Percentiles rank a stretch among this genome's conserved stretches.
phyloP scores from a whole-genome alignment of 2,329 filamentous ascomycete genomes.

The Cladophialophora chaetospira region DNA sequence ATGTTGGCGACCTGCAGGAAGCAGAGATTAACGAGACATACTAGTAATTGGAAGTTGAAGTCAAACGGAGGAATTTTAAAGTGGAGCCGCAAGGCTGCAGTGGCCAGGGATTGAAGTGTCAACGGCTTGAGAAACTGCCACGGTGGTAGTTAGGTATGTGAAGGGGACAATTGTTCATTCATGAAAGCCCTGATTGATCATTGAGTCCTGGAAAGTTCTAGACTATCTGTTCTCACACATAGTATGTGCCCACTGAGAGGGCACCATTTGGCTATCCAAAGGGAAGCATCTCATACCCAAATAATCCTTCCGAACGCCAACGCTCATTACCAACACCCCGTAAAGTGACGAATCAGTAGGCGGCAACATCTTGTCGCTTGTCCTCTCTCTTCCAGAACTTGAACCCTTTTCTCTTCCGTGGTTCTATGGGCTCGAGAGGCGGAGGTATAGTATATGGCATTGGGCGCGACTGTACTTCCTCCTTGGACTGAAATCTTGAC shows the following conservation, averaged over 20 bases:
- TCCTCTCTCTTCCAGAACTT: slow-evolving; percentile 32
- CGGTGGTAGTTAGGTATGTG: no score
- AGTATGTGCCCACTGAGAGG: no score
- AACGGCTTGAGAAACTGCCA: no score
- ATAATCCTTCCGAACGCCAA: not conserved
- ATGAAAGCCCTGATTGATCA: no score
- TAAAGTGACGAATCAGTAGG: not conserved
- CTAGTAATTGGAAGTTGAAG: not conserved
- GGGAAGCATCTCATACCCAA: not conserved
- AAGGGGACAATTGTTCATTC: no score
- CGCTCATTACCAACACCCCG: not conserved
- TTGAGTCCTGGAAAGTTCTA: no score
- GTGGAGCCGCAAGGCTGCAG: slow-evolving; percentile 2
- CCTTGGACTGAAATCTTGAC: slow-evolving; percentile 26
- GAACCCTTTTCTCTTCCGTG: slow-evolving; percentile 27
- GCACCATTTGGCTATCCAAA: no score
- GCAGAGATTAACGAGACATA: not conserved
- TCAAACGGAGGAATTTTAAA: not conserved
- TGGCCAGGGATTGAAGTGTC: slow-evolving; percentile 11
- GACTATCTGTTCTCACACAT: no score
- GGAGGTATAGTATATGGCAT: slow-evolving; percentile 28
- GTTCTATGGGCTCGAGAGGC: slow-evolving; percentile 19
- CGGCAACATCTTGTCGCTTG: slow-evolving; percentile 11
- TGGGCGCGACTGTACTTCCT: slow-evolving; percentile 11
- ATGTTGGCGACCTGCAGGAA: not conserved